A percentile compares a stretch with the other conserved stretches of the same genome.
These are phyloP conservation scores for Verticillium longisporum DNA, from an alignment of 2,329 filamentous ascomycete species.

Conservation along the genomic window DNA sequence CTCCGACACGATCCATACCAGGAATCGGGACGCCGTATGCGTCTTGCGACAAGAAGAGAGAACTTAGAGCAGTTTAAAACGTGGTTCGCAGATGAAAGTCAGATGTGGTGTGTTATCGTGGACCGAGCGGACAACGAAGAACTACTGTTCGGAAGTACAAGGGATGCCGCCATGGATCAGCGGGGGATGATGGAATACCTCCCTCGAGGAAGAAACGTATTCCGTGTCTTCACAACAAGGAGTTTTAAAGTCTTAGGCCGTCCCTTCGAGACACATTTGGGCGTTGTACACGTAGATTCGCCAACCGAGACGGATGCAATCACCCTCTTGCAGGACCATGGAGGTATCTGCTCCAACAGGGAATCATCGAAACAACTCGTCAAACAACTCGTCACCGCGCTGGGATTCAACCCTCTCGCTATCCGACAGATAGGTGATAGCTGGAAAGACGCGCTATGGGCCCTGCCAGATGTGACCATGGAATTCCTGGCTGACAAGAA, in stretches of 20 bases:
- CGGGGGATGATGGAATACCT: not conserved
- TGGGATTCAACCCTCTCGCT: not conserved
- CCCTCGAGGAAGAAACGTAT: not conserved
- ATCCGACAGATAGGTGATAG: not conserved
- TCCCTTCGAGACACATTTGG: not conserved
- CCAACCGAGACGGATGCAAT: not conserved
- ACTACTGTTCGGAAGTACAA: not conserved
- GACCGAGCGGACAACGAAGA: not conserved
- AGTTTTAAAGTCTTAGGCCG: not conserved
- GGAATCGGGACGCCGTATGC: not conserved
- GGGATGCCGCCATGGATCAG: not conserved
- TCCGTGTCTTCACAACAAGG: not conserved
- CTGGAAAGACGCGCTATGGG: not conserved
- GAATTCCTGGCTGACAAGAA: no score
- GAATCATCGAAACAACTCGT: no score
- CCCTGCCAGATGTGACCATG: no score
- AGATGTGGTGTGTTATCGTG: not conserved
- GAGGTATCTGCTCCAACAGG: no score
- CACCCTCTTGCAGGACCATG: not conserved
- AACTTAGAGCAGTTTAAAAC: not conserved
- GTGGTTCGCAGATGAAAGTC: not conserved
- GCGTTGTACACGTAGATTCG: not conserved
- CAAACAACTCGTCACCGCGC: no score
- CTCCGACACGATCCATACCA: not conserved
- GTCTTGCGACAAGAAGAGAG: not conserved